These are phyloP conservation scores for Pseudocercospora pini-densiflorae DNA, from an alignment of 2,329 filamentous ascomycete species.

Conservation along the genomic window DNA sequence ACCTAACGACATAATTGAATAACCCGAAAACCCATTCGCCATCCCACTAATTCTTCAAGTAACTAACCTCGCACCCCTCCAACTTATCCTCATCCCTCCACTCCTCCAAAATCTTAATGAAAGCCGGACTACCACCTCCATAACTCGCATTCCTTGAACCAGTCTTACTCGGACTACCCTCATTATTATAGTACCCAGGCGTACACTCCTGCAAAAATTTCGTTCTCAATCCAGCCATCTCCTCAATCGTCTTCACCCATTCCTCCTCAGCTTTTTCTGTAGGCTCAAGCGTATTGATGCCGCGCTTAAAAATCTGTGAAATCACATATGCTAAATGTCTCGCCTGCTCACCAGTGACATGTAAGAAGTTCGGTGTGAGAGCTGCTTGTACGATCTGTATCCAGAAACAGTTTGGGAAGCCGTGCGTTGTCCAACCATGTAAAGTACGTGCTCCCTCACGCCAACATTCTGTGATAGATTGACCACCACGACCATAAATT, in stretches of 20 bases:
- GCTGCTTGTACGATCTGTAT: constrained; percentile 49
- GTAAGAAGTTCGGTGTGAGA: constrained; percentile 46
- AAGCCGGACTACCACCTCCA: constrained; percentile 27
- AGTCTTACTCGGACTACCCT: constrained; percentile 39
- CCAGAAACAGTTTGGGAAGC: constrained; percentile 62
- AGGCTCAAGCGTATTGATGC: constrained; percentile 47
- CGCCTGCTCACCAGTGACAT: constrained; percentile 43
- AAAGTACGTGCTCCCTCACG: constrained; percentile 54
- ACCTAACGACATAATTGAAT: constrained; percentile 17
- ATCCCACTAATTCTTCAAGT: constrained; percentile 9
- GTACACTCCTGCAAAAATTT: constrained; percentile 54
- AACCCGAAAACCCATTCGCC: background rate
- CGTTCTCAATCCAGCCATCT: constrained; percentile 46
- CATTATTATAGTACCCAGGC: constrained; percentile 58
- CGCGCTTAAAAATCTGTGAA: constrained; percentile 38
- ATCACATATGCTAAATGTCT: constrained; percentile 54
- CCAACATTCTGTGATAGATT: constrained; percentile 51
- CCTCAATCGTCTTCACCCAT: constrained; percentile 51
- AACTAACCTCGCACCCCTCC: constrained; percentile 27
- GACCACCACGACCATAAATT: constrained; percentile 48
- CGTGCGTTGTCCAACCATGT: constrained; percentile 55
- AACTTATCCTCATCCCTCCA: constrained; percentile 26
- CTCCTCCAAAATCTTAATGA: constrained; percentile 29
- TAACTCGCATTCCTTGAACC: constrained; percentile 25
- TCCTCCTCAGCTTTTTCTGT: constrained; percentile 52